Percentiles rank a stretch among this genome's conserved stretches.
phyloP scores from a whole-genome alignment of 2,329 filamentous ascomycete genomes.

The Alternaria novae-zelandiae region DNA sequence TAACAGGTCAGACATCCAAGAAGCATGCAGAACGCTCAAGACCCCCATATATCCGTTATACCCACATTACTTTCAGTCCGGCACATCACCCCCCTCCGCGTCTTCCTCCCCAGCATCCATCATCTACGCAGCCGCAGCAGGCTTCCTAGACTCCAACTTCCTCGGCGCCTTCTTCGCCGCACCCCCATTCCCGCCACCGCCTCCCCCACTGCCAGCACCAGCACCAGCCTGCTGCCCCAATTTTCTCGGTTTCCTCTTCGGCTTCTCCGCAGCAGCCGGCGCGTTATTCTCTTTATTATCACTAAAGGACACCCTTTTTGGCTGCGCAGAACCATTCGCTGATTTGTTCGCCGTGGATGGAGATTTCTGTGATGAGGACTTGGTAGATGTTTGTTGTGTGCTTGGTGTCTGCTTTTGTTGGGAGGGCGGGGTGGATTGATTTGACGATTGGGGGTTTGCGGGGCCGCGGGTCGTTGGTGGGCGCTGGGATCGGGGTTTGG shows the following conservation, averaged over 20 bases:
- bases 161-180: constrained; percentile 27
- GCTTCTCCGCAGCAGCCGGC: constrained; percentile 10
- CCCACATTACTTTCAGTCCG: too few species aligned
- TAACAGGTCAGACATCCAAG: too few species aligned
- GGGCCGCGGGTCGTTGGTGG: constrained; percentile 2
- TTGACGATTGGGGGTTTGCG: background rate
- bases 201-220: background rate
- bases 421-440: background rate
- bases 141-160: constrained; percentile 33
- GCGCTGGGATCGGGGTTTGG: constrained; percentile 15
- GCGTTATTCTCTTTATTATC: constrained; percentile 26
- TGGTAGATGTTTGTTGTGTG: background rate
- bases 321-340: background rate
- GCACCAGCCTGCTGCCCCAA: constrained; percentile 21
- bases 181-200: background rate
- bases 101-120: too few species aligned
- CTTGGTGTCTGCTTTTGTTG: constrained; percentile 9
- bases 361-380: constrained; percentile 7
- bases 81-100: too few species aligned
- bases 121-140: constrained; percentile 5
- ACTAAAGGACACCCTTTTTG: constrained; percentile 12
- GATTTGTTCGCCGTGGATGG: constrained; percentile 14
- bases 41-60: too few species aligned
- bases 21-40: too few species aligned
- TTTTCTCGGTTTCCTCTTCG: constrained; percentile 36